These are phyloP conservation scores for Cadophora malorum DNA, from an alignment of 2,329 filamentous ascomycete genomes.

Conservation along the genomic window DNA sequence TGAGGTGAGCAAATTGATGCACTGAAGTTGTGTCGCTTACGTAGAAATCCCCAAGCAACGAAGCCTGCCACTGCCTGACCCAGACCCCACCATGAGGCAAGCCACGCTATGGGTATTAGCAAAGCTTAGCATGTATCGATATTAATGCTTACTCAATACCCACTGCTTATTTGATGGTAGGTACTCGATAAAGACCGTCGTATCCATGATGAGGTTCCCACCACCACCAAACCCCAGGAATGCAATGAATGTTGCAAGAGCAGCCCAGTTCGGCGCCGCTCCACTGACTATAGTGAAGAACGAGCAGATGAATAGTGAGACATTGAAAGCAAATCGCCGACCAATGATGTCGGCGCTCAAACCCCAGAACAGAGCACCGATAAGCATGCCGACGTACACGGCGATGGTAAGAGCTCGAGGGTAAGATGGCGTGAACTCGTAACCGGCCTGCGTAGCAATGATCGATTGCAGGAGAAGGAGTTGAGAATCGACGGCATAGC, in stretches of 20 bases:
- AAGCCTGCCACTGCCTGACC: slow-evolving; percentile 43
- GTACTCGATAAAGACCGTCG: slow-evolving; percentile 59
- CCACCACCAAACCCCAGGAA: slow-evolving; percentile 69
- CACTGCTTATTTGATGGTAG: slow-evolving; percentile 65
- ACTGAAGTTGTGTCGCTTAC: slow-evolving; percentile 22
- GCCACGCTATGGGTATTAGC: slow-evolving; percentile 48
- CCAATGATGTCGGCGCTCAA: slow-evolving; percentile 71
- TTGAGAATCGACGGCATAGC: slow-evolving; percentile 63
- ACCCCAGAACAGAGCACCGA: slow-evolving; percentile 72
- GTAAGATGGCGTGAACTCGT: slow-evolving; percentile 64
- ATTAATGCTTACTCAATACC: slow-evolving; percentile 54
- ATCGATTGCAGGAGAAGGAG: slow-evolving; percentile 67
- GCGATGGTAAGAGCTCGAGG: slow-evolving; percentile 65
- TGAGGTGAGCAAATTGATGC: background rate
- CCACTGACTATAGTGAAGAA: slow-evolving; percentile 69
- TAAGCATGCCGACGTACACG: slow-evolving; percentile 61
- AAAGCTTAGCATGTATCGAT: background rate
- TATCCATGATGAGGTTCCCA: slow-evolving; percentile 61
- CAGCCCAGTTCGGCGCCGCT: slow-evolving; percentile 69
- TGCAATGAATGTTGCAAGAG: slow-evolving; percentile 67
- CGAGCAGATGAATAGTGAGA: slow-evolving; percentile 67
- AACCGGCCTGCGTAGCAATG: slow-evolving; percentile 62
- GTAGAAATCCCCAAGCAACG: slow-evolving; percentile 41
- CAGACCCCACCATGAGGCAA: slow-evolving; percentile 62
- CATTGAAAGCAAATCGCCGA: slow-evolving; percentile 71